phyloP scores from a whole-genome alignment of 306 rosid genomes.

The Dryas alaskensis region DNA sequence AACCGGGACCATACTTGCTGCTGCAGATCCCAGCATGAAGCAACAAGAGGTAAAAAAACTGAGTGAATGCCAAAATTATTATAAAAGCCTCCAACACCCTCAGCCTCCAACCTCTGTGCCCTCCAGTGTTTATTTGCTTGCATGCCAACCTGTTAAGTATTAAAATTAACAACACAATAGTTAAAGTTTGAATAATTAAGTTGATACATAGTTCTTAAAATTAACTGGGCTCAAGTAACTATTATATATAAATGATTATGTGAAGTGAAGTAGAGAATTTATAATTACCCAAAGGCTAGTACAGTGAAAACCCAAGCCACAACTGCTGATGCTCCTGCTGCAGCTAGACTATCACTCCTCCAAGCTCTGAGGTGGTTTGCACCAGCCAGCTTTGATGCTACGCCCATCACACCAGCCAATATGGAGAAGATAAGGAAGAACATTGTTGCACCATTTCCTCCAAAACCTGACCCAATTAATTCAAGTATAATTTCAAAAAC shows the following conservation, averaged over 20 bases:
- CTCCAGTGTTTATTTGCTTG: constrained; percentile 76
- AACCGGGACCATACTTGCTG: constrained; percentile 84
- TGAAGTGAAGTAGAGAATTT: too few species aligned
- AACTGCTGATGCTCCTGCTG: constrained; percentile 58
- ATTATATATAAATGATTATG: too few species aligned
- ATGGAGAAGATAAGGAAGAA: constrained; percentile 60
- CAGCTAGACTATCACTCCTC: constrained; percentile 86
- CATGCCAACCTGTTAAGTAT: constrained; percentile 61
- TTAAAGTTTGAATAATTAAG: too few species aligned
- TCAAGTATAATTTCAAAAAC: neutral
- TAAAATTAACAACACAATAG: too few species aligned
- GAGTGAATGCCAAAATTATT: constrained; percentile 69
- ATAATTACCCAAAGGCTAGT: constrained; percentile 29
- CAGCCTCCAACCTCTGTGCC: constrained; percentile 86
- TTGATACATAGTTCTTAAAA: neutral
- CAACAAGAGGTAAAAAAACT: constrained; percentile 53
- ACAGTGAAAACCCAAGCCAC: constrained; percentile 83
- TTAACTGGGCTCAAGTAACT: too few species aligned
- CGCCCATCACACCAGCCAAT: constrained; percentile 62
- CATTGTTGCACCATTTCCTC: constrained; percentile 84
- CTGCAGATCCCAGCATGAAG: constrained; percentile 81
- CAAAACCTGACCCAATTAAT: constrained; percentile 47
- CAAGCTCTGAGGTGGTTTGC: constrained; percentile 70
- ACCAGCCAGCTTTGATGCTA: constrained; percentile 67
- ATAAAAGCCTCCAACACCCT: constrained; percentile 70